Base-by-base conservation (phyloP, 2,329 filamentous ascomycete species). In the Botrytis byssoidea region DNA sequence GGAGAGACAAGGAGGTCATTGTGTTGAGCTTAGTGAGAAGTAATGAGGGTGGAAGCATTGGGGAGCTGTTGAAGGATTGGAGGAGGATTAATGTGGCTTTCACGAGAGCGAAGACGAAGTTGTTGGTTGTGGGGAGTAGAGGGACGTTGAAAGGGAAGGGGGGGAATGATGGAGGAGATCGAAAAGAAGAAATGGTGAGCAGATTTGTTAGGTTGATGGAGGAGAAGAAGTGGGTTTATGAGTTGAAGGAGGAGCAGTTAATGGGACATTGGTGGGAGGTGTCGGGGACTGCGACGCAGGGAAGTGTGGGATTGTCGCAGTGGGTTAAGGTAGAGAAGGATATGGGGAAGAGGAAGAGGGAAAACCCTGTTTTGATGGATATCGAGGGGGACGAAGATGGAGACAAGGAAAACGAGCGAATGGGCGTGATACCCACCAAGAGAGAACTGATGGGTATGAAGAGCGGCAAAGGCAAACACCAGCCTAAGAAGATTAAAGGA, bases 71-170 rank as follows among this genome's bases (percentile, higher is more conserved):
- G 42, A 93, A 92, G 75, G 96, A 99, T 82, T 97, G 94, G 92
- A 86, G 96, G 72, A 86, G 96, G 67, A 94, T 99, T 81, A 99
- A 99, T 79, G 96, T 99, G 5, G 96, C 96, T 0, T 93, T 99
- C 76, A 99, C 96, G 6, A 88, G 96, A 42, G 96, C 96, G 35
- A 93, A 95, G 81, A 96, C 92, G 0, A 99, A 99, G 84, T 84
- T 99, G 51, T 86, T 99, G 1, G 92, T 99, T 20, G 83, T 99
- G 0, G 96, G 96, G 16, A 97, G 93, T 82, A 89, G 89, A 80
- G 87, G 86, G 73, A 99, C 96, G 0, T 84, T 99, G n/a, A 83
- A 84, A 22, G 80, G 80, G 91, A 70, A 90, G 85, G n/a, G 90
- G 85, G 37, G 85, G 89, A 18, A 57, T 7, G n/a, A 29, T 29